Percentiles rank a stretch among this genome's conserved stretches.
Evolutionary conservation across 108 stramenopile species (phyloP).

Genomic region (Craspedostauros australis): DNA sequence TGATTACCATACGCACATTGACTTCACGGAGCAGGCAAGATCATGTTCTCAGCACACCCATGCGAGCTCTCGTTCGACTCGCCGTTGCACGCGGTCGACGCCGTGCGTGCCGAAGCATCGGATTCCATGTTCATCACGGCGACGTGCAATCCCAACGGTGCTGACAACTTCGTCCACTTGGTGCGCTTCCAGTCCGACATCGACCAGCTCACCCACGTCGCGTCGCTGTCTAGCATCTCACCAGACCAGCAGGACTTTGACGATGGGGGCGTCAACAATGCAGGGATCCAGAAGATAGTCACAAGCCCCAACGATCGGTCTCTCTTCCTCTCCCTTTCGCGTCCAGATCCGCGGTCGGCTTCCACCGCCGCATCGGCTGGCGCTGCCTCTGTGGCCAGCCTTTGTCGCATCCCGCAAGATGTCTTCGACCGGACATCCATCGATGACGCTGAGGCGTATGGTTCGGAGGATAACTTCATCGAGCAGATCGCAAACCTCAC

Average conservation of each 20-base stretch:
- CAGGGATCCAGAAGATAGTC: constrained; percentile 14
- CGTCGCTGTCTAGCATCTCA: constrained; percentile 15
- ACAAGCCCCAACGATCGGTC: constrained; percentile 31
- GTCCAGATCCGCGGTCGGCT: background rate
- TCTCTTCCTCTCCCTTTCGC: constrained; percentile 15
- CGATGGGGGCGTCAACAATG: too few species aligned
- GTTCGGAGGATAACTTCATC: background rate
- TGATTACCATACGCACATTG: too few species aligned
- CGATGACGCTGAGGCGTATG: background rate
- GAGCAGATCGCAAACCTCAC: background rate
- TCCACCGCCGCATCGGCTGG: background rate
- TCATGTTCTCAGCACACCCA: too few species aligned
- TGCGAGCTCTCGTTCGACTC: constrained; percentile 29
- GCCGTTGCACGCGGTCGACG: constrained; percentile 28
- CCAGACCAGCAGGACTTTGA: too few species aligned
- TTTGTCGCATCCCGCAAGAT: constrained; percentile 32
- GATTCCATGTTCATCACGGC: constrained; percentile 37
- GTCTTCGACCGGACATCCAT: constrained; percentile 12
- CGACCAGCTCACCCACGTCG: constrained; percentile 35
- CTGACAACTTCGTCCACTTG: constrained; percentile 22
- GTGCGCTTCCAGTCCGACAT: constrained; percentile 32
- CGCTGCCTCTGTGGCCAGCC: constrained; percentile 10
- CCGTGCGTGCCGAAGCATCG: constrained; percentile 28
- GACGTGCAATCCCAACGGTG: background rate
- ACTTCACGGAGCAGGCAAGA: too few species aligned